These are phyloP conservation scores for Dictyostelium brefeldianum DNA, from an alignment of 78 protist genomes.

Conservation along the genomic window DNA sequence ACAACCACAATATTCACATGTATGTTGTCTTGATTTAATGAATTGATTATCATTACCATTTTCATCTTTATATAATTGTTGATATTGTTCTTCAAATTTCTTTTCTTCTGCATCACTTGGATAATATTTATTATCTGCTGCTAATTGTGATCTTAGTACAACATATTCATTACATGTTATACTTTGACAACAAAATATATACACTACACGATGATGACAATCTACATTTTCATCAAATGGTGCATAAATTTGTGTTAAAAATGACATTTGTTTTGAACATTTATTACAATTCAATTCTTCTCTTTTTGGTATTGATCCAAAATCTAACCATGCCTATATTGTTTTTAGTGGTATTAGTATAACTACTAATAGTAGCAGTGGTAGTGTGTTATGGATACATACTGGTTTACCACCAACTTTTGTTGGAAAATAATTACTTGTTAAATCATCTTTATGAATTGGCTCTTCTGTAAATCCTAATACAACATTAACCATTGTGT, in stretches of 20 bases:
- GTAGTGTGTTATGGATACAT: neutral
- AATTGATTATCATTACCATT: neutral
- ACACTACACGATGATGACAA: conserved; percentile 46
- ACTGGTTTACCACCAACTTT: conserved; percentile 80
- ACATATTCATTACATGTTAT: neutral
- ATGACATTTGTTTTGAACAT: conserved; percentile 65
- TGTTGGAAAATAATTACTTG: conserved; percentile 60
- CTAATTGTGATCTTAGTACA: conserved; percentile 58
- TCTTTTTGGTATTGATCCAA: conserved; percentile 41
- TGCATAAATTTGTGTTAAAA: conserved; percentile 65
- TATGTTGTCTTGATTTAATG: neutral
- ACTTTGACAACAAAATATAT: conserved; percentile 46
- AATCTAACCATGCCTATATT: conserved; percentile 72
- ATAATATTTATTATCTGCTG: conserved; percentile 26
- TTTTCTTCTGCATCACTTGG: conserved; percentile 41
- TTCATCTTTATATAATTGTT: neutral
- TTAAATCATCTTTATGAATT: conserved; percentile 36
- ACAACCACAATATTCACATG: conserved; percentile 44
- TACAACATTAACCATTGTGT: conserved; percentile 12
- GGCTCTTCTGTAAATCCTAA: conserved; percentile 30
- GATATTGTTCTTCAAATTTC: conserved; percentile 23
- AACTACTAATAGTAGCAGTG: neutral
- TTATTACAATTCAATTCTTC: conserved; percentile 22
- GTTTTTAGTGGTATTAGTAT: no score
- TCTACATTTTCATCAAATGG: conserved; percentile 23